phyloP scores from a whole-genome alignment of 2,329 filamentous ascomycete species.

The Phyllosticta capitalensis region DNA sequence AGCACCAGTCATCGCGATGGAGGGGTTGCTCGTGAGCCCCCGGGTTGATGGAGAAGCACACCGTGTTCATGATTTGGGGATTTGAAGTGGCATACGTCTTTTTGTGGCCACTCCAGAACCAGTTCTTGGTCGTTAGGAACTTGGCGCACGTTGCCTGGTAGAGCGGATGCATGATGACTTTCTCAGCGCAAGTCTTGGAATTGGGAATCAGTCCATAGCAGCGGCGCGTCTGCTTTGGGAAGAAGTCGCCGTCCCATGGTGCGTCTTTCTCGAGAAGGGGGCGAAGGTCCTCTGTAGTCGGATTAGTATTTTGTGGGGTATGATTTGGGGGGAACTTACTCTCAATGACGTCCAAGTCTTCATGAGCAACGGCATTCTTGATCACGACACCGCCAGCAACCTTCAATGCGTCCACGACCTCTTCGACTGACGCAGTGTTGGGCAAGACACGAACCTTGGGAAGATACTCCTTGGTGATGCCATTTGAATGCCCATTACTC shows the following conservation, averaged over 20 bases:
- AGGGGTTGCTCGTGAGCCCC: background rate
- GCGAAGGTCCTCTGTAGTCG: background rate
- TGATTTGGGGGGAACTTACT: background rate
- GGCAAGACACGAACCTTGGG: background rate
- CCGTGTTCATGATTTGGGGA: slow-evolving; percentile 17
- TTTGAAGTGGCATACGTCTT: slow-evolving; percentile 19
- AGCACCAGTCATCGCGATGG: background rate
- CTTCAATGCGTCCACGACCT: background rate
- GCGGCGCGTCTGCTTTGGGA: background rate
- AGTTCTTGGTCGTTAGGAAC: slow-evolving; percentile 20
- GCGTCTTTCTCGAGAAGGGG: background rate
- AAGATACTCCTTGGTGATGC: background rate
- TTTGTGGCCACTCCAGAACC: slow-evolving; percentile 22
- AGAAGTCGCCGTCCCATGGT: background rate
- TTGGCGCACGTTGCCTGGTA: slow-evolving; percentile 19
- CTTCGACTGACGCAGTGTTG: background rate
- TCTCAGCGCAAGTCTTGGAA: slow-evolving; percentile 10
- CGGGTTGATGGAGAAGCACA: slow-evolving; percentile 12
- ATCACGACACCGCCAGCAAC: background rate
- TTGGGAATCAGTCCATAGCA: background rate
- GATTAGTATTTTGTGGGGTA: background rate
- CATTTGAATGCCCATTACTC: background rate
- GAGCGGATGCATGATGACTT: slow-evolving; percentile 19
- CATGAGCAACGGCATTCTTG: background rate
- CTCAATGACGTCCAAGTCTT: background rate